Evolutionary conservation across 371 early-diverging fungal species (phyloP), one percentile per base, ranked within the genome.

Genomic region (Mortierella sp.): DNA sequence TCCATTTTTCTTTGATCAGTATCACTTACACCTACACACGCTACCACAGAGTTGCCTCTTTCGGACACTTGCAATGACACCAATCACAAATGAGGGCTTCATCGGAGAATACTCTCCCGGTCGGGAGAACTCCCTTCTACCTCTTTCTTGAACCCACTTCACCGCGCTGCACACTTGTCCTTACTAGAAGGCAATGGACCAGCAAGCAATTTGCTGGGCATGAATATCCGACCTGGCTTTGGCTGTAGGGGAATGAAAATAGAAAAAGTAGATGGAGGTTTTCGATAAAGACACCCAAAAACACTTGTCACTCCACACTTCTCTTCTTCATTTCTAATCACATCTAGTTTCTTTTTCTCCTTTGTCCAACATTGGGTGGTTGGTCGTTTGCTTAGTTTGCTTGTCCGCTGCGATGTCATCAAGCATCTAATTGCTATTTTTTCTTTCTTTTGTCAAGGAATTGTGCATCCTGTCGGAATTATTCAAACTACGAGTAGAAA

Each of bases 281-380:
- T 61, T 73, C 75, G 75, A 67, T 75, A 67, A 75, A 50, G 61
- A 43, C 61, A 40, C 37, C 24, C 34, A 67, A 67, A 67, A 67
- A 40, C 40, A 40, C 67, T 67, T 40, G 67, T 67, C 67, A 67
- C 67, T 67, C 40, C 40, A 67, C 55, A 28, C 50, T 37, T 64
- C 19, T 51, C 57, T 31, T 40, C 57, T 55, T 19, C 5, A 10
- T 72, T 26, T 34, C 50, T 73, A 73, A 73, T 57, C 64, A n/a
- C 73, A 69, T 69, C 31, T 28, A 28, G 13, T 48, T 77, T 77
- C 72, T 61, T 77, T 77, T 61, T 64, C 31, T 77, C 37, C 64
- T 37, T 37, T 28, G 57, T 28, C 57, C 57, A 57, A 57, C 28
- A 34, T 19, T 61, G 61, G 28, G 64, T 61, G 21, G 21, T 5